Conservation (phyloP, 75 land plant species). For the Picea sitchensis region DNA sequence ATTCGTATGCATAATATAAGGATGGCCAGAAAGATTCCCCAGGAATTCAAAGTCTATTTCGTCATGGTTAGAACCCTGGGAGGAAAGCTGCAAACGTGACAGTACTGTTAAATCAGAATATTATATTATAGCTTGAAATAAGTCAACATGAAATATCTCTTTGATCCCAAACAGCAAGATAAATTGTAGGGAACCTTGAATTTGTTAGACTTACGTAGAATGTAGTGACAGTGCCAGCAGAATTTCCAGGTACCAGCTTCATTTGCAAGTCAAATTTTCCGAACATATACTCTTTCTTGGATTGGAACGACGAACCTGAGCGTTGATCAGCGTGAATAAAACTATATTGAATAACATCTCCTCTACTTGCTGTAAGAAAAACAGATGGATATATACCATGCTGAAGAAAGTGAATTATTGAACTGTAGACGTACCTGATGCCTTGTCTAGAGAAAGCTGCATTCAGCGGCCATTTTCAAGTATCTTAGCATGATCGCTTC, state of each 20-base stretch:
- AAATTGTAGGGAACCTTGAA: too few species aligned
- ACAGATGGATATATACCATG: too few species aligned
- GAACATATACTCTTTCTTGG: slow-evolving; percentile 15
- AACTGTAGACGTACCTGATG: too few species aligned
- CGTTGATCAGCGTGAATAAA: too few species aligned
- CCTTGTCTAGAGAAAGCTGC: background rate
- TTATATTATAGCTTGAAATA: too few species aligned
- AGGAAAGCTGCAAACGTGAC: slow-evolving; percentile 23
- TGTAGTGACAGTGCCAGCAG: slow-evolving; percentile 28
- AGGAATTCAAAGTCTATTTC: slow-evolving; percentile 58
- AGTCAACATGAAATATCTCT: too few species aligned
- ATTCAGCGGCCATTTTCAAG: background rate
- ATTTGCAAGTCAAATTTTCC: slow-evolving; percentile 20
- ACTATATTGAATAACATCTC: too few species aligned
- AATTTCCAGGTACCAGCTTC: slow-evolving; percentile 24
- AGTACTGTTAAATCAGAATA: too few species aligned
- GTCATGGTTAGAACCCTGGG: slow-evolving; percentile 29
- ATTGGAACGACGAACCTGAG: slow-evolving; percentile 19
- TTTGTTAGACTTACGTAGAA: slow-evolving; percentile 19
- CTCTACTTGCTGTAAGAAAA: too few species aligned
- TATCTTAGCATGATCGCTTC: background rate
- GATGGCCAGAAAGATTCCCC: slow-evolving; percentile 37
- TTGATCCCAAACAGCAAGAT: too few species aligned
- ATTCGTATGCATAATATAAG: slow-evolving; percentile 45
- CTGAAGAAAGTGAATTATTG: too few species aligned